Conservation (phyloP, 2,329 filamentous ascomycete species). For the Pseudogymnoascus sp. region DNA sequence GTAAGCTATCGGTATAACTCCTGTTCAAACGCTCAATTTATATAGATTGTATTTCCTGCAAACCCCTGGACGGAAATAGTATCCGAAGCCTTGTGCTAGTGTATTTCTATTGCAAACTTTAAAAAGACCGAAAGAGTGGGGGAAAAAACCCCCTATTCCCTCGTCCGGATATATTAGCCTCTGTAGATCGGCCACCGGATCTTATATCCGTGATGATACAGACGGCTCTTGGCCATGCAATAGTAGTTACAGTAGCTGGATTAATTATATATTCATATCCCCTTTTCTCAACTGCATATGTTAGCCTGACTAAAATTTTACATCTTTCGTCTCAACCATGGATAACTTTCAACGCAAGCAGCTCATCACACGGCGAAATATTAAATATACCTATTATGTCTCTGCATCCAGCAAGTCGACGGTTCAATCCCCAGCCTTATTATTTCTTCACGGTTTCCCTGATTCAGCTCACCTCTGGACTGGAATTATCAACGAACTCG, state of each 20-base stretch:
- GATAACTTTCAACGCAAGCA: neutral
- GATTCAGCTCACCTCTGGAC: constrained; percentile 36
- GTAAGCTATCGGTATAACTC: neutral
- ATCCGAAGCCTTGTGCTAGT: neutral
- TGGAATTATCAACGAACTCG: constrained; percentile 12
- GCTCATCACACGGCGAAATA: neutral
- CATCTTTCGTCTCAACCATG: neutral
- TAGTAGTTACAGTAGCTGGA: neutral
- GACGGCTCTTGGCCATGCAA: neutral
- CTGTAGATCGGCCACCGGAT: neutral
- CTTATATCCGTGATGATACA: neutral
- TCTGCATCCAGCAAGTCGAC: neutral
- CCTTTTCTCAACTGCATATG: neutral
- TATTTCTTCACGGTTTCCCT: constrained; percentile 41
- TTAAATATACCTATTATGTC: constrained; percentile 8
- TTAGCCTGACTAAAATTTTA: neutral
- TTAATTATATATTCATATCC: neutral
- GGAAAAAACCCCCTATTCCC: neutral
- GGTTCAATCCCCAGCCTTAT: constrained; percentile 26
- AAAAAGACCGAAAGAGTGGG: neutral
- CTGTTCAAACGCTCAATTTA: neutral
- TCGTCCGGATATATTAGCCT: neutral
- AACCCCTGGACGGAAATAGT: neutral
- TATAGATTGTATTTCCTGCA: neutral
- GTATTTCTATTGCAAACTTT: neutral